Conservation (phyloP, 345 rosid genomes). For the Eucalyptus curtisii region DNA sequence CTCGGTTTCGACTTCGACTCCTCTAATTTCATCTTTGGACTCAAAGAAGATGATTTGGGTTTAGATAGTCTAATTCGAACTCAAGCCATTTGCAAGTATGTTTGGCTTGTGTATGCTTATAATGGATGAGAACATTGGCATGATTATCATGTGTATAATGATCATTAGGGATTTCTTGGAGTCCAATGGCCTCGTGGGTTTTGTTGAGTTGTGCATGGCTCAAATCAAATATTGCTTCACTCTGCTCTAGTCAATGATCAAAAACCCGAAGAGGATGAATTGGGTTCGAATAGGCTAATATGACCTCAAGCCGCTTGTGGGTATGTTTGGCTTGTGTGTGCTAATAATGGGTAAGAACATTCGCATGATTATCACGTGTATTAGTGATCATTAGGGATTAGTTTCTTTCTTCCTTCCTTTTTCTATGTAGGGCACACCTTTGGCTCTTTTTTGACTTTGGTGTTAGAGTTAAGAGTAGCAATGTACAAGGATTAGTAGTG, state of each 20-base stretch:
- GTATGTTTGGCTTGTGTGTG: not conserved
- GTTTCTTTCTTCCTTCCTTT: not conserved
- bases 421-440: not conserved
- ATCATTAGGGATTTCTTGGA: not conserved
- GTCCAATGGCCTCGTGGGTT: not conserved
- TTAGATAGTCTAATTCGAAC: not conserved
- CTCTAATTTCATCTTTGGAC: not conserved
- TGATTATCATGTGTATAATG: not conserved
- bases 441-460: not conserved
- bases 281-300: not conserved
- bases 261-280: not conserved
- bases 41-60: not conserved
- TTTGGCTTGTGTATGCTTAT: not conserved
- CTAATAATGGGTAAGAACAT: not conserved
- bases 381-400: not conserved
- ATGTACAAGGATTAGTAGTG: not conserved
- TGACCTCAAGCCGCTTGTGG: not conserved
- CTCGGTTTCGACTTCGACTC: not conserved
- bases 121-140: not conserved
- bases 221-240: not conserved
- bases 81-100: not conserved
- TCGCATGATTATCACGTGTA: not conserved
- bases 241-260: not conserved
- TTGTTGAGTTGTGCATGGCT: not conserved
- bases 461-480: not conserved